Evolutionary conservation across 345 rosid genomes (phyloP).

Genomic region (Erysimum cheiranthoides): DNA sequence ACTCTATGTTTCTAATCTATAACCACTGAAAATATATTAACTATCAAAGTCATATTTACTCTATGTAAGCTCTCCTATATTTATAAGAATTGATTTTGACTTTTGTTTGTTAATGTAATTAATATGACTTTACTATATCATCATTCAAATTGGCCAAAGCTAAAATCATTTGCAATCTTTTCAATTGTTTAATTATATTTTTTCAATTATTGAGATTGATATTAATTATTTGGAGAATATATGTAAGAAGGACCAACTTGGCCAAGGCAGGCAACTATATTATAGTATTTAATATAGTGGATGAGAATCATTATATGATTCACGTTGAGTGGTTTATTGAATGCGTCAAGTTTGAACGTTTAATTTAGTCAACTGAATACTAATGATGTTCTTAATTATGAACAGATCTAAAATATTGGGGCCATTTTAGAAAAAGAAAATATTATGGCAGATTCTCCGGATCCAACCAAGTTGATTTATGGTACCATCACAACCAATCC

Average conservation of each 20-base stretch:
- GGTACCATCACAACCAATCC: slow-evolving; percentile 39
- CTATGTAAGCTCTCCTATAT: slow-evolving; percentile 18
- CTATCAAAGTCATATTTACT: too few species aligned
- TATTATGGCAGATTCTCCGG: slow-evolving; percentile 37
- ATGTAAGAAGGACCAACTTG: slow-evolving; percentile 32
- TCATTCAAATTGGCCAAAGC: slow-evolving; percentile 33
- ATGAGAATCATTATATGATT: slow-evolving; percentile 29
- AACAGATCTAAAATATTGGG: slow-evolving; percentile 29
- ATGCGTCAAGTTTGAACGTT: slow-evolving; percentile 36
- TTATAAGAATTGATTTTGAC: slow-evolving; percentile 20
- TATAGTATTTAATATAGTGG: slow-evolving; percentile 12
- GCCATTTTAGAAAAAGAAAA: slow-evolving; percentile 27
- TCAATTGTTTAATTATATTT: slow-evolving; percentile 12
- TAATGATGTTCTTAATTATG: slow-evolving; percentile 43
- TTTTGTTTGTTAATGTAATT: slow-evolving; percentile 26
- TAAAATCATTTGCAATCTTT: slow-evolving; percentile 37
- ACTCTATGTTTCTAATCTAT: not conserved
- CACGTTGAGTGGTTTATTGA: slow-evolving; percentile 37
- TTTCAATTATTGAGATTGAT: slow-evolving; percentile 33
- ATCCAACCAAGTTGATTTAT: slow-evolving; percentile 42
- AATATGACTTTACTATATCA: slow-evolving; percentile 33
- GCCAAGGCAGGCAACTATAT: slow-evolving; percentile 16
- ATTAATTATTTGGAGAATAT: slow-evolving; percentile 12
- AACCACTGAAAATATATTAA: not conserved
- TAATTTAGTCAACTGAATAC: slow-evolving; percentile 37